phyloP scores from a whole-genome alignment of 148 eudicot genomes.

The Selenicereus undatus region DNA sequence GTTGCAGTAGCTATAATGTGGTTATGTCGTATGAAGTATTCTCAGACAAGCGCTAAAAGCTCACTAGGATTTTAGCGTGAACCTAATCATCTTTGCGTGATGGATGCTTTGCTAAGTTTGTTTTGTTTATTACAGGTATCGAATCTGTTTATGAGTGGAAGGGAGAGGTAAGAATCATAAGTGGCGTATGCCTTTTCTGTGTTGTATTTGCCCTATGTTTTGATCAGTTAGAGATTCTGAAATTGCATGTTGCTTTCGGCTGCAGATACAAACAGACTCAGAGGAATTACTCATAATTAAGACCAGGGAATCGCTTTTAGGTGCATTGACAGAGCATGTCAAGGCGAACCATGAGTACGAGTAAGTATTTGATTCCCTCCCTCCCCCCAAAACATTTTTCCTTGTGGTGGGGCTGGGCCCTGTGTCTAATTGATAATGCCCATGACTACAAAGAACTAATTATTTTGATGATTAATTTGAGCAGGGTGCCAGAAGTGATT shows the following conservation, averaged over 20 bases:
- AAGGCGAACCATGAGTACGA: constrained; percentile 95
- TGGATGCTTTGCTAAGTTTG: neutral
- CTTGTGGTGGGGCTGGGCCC: too few species aligned
- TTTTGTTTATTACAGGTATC: constrained; percentile 48
- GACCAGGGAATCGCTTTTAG: constrained; percentile 86
- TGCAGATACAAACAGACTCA: constrained; percentile 86
- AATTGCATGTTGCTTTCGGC: neutral
- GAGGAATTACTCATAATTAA: constrained; percentile 95
- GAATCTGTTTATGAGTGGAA: constrained; percentile 90
- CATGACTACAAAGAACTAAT: neutral
- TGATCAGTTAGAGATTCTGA: neutral
- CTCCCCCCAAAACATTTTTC: too few species aligned
- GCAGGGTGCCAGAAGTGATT: constrained; percentile 94
- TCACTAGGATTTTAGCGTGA: neutral
- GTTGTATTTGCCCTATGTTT: neutral
- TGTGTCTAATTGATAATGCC: neutral
- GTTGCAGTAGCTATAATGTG: neutral
- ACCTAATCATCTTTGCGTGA: neutral
- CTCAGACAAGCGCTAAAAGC: neutral
- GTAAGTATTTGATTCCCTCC: constrained; percentile 37
- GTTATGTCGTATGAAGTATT: too few species aligned
- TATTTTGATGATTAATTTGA: neutral
- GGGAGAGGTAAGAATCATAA: constrained; percentile 57
- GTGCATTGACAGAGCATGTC: constrained; percentile 80
- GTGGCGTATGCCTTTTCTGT: neutral